Evolutionary conservation across 2,329 filamentous ascomycete species (phyloP), one percentile per base, ranked within the genome.

Genomic region (Pyrenochaeta sp.): DNA sequence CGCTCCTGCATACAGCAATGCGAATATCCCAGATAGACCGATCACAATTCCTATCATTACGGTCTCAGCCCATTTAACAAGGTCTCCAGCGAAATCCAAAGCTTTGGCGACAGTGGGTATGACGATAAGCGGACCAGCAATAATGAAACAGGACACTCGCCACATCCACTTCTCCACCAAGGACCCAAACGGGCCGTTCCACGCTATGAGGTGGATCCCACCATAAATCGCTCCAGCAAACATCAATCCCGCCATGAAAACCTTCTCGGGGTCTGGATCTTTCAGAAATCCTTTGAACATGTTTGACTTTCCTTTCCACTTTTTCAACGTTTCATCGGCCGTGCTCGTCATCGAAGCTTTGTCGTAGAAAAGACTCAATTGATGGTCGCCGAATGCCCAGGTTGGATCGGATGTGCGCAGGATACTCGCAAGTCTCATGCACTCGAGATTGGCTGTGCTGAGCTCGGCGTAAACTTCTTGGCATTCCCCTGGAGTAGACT

Each of bases 111-210:
- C 10, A 13, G 14, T 21, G 9, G 21, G 8, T 7, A 37, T 26
- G 24, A 28, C 17, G 11, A 19, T 17, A 6, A 32, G 21, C 6
- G 30, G 20, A 17, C 14, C 22, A 18, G 35, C 22, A 6, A 52
- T n/a, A n/a, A n/a, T n/a, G 18, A 5, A 22, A 28, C 6, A 46
- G 15, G 21, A 41, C 37, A 5, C 54, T 9, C 43, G 39, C 58
- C 57, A 63, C 4, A 57, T 22, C 19, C 45, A 38, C 8, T 15
- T 38, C 26, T 60, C 39, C 0, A 28, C n/a, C 1, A 2, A 6
- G 6, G 40, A 47, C 0, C 31, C 18, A 18, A 65, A 62, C 3
- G 54, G 53, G 1, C 53, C 62, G 29, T 57, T 48, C 63, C 60
- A 63, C 4, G 57, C 57, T 7, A 54, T 15, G 3, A 58, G 31